Conservation (phyloP, 805 yeast species). For the Ascoidea tarda region DNA sequence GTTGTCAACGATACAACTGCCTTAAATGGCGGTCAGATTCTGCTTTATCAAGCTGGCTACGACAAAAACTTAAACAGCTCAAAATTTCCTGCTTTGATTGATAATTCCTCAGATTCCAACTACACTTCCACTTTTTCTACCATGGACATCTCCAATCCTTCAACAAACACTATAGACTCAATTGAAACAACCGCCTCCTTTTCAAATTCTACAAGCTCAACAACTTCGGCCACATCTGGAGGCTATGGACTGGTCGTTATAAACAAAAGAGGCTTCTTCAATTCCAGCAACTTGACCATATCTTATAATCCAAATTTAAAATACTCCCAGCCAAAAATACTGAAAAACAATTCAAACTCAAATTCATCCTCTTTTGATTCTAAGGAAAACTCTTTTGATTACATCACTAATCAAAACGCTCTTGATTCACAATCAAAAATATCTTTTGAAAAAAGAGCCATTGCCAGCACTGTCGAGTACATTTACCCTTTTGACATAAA, state of each 20-base stretch:
- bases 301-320: background rate
- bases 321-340: too few relatives aligned
- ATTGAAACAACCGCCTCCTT: too few relatives aligned
- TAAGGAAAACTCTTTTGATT: too few relatives aligned
- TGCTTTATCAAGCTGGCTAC: conserved; percentile 16
- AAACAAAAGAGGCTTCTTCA: too few relatives aligned
- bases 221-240: background rate
- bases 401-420: too few relatives aligned
- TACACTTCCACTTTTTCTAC: background rate
- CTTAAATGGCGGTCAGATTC: conserved; percentile 16
- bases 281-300: background rate
- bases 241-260: background rate
- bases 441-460: too few relatives aligned
- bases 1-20: conserved; percentile 28
- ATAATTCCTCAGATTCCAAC: conserved; percentile 5
- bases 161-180: background rate
- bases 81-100: conserved; percentile 3
- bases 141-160: background rate
- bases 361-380: too few relatives aligned
- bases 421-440: too few relatives aligned
- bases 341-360: too few relatives aligned
- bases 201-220: background rate
- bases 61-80: conserved; percentile 10
- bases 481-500: conserved; percentile 6
- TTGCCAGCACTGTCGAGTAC: background rate